phyloP scores from a whole-genome alignment of 345 rosid genomes.

The Moricandia arvensis region DNA sequence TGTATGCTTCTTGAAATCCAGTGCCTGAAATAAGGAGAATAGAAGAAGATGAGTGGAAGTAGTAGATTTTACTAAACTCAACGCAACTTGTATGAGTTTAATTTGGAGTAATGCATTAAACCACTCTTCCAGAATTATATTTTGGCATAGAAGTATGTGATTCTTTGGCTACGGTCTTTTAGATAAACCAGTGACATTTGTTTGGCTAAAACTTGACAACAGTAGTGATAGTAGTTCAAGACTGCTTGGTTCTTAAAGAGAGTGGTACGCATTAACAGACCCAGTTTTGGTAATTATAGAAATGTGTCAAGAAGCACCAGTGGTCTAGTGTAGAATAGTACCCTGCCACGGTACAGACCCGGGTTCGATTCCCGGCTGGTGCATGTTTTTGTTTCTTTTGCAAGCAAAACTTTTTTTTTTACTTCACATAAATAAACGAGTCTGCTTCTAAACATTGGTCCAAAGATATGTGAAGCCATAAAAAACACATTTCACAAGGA shows the following conservation, averaged over 20 bases:
- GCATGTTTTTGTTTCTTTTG: constrained; percentile 18
- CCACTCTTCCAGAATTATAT: not conserved
- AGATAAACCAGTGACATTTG: no score
- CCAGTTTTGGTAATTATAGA: no score
- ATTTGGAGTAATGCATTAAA: not conserved
- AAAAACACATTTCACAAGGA: no score
- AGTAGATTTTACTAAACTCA: not conserved
- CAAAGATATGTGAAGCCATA: no score
- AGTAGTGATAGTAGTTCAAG: not conserved
- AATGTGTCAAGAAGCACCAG: constrained; percentile 33
- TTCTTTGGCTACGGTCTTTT: not conserved
- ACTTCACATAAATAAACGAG: no score
- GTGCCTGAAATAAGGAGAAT: constrained; percentile 52
- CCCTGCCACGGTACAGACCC: constrained; percentile 83
- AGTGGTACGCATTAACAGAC: no score
- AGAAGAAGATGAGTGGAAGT: not conserved
- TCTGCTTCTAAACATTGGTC: no score
- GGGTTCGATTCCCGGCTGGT: constrained; percentile 83
- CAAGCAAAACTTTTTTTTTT: no score
- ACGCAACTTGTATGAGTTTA: not conserved
- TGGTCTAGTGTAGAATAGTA: constrained; percentile 58
- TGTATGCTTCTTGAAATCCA: constrained; percentile 86
- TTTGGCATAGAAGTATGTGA: not conserved
- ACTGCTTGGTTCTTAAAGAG: not conserved
- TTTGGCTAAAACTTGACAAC: not conserved